Evolutionary conservation across 768 basidiomycete species (phyloP).

Genomic region (Pholiota conissans): DNA sequence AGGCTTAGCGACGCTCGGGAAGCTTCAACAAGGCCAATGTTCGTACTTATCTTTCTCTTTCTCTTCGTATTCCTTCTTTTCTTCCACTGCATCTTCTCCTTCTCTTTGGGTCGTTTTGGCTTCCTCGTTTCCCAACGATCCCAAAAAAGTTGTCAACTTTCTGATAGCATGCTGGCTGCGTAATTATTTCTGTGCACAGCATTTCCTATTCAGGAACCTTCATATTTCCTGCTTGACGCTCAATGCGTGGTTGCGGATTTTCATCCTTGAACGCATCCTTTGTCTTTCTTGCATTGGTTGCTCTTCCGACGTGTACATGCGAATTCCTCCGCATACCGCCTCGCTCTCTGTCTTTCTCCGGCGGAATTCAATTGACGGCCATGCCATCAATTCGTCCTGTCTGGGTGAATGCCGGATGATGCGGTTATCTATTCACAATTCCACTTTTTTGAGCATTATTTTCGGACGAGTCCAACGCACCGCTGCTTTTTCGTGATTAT

Average conservation of each 20-base stretch:
- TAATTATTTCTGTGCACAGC: constrained; percentile 7
- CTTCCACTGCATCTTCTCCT: not conserved
- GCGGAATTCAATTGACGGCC: not conserved
- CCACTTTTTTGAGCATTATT: not conserved
- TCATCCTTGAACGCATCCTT: not conserved
- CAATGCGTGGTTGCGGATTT: not conserved
- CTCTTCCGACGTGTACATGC: not conserved
- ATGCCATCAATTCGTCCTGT: not conserved
- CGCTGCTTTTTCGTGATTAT: not conserved
- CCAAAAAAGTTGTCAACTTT: constrained; percentile 8
- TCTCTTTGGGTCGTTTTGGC: too few relatives aligned
- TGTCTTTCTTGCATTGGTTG: not conserved
- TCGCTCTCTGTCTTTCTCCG: not conserved
- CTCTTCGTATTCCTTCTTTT: not conserved
- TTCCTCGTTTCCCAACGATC: not conserved
- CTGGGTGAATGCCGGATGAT: not conserved
- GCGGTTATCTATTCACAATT: not conserved
- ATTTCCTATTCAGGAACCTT: constrained; percentile 8
- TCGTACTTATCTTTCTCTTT: constrained; percentile 32
- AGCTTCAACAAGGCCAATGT: constrained; percentile 75
- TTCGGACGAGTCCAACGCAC: not conserved
- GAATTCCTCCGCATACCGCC: not conserved
- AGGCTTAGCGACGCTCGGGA: constrained; percentile 79
- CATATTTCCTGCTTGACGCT: constrained; percentile 5
- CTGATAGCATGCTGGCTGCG: not conserved